A percentile compares a stretch with the other conserved stretches of the same genome.
These are phyloP conservation scores for Starmerella vaccinii DNA, from an alignment of 805 yeast genomes.

Conservation along the genomic window DNA sequence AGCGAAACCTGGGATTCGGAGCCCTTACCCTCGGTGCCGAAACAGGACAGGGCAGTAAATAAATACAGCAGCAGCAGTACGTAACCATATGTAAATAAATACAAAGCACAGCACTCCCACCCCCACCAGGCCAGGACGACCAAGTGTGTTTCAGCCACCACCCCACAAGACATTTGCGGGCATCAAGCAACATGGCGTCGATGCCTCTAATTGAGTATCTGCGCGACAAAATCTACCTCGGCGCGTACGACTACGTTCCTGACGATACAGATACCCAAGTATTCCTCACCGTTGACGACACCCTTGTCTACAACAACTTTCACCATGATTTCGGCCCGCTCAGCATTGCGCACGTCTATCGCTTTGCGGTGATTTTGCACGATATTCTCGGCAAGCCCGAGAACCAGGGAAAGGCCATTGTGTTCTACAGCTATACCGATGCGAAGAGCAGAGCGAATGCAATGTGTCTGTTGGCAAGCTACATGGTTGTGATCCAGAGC, in stretches of 20 bases:
- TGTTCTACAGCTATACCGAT: constrained; percentile 74
- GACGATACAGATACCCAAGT: constrained; percentile 64
- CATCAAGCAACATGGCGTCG: constrained; percentile 8
- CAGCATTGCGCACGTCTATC: constrained; percentile 82
- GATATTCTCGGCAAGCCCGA: constrained; percentile 77
- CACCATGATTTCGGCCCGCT: constrained; percentile 95
- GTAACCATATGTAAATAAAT: constrained; percentile 8
- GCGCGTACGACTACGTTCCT: constrained; percentile 76
- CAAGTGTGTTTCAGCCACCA: not conserved
- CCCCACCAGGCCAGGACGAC: constrained; percentile 2
- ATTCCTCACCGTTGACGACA: constrained; percentile 85
- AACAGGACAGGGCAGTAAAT: constrained; percentile 2
- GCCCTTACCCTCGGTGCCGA: constrained; percentile 11
- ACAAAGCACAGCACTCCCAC: not conserved
- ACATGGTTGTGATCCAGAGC: constrained; percentile 85
- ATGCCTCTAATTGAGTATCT: constrained; percentile 33
- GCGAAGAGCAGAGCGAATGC: constrained; percentile 83
- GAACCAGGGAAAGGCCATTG: constrained; percentile 80
- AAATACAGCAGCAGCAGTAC: constrained; percentile 1
- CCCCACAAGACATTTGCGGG: not conserved
- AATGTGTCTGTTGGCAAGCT: constrained; percentile 86
- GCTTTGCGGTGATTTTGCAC: constrained; percentile 91
- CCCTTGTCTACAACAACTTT: constrained; percentile 86
- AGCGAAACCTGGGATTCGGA: not conserved
- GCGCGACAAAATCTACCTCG: constrained; percentile 55